phyloP scores from a whole-genome alignment of 176 grass and related monocot species.

The Musa acuminata region DNA sequence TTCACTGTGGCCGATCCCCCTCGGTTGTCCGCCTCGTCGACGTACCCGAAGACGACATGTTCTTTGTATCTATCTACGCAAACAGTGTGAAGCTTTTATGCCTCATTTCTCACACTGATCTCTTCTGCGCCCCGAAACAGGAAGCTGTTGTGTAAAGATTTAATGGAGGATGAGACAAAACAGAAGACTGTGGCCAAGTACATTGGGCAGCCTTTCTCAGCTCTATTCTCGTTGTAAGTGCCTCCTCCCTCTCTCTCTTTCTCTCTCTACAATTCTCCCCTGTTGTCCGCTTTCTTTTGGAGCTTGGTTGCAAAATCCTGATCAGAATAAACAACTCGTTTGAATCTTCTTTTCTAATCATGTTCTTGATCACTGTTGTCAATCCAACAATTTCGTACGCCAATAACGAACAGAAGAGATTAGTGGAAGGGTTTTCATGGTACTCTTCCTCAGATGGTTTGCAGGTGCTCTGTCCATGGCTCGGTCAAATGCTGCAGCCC shows the following conservation, averaged over 20 bases:
- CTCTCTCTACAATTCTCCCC: neutral
- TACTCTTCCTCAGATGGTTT: too few species aligned
- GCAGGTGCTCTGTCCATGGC: too few species aligned
- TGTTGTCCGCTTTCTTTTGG: neutral
- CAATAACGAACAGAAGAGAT: too few species aligned
- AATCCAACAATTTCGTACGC: too few species aligned
- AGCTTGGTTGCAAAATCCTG: neutral
- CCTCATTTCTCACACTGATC: neutral
- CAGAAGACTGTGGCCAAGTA: constrained; percentile 1
- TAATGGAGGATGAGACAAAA: constrained; percentile 4
- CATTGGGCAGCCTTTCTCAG: constrained; percentile 6
- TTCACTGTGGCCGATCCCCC: neutral
- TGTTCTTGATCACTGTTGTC: too few species aligned
- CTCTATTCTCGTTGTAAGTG: constrained; percentile 10
- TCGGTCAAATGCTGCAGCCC: too few species aligned
- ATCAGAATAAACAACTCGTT: too few species aligned
- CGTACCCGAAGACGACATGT: too few species aligned
- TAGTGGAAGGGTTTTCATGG: too few species aligned
- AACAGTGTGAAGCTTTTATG: neutral
- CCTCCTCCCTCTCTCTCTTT: neutral
- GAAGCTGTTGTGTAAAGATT: neutral
- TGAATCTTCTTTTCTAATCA: too few species aligned
- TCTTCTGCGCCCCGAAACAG: neutral
- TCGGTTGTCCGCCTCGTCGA: neutral
- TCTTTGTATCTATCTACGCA: neutral